A percentile compares a stretch with the other conserved stretches of the same genome.
These are phyloP conservation scores for Tephrocybe sp. DNA, from an alignment of 768 basidiomycete species.

Conservation along the genomic window DNA sequence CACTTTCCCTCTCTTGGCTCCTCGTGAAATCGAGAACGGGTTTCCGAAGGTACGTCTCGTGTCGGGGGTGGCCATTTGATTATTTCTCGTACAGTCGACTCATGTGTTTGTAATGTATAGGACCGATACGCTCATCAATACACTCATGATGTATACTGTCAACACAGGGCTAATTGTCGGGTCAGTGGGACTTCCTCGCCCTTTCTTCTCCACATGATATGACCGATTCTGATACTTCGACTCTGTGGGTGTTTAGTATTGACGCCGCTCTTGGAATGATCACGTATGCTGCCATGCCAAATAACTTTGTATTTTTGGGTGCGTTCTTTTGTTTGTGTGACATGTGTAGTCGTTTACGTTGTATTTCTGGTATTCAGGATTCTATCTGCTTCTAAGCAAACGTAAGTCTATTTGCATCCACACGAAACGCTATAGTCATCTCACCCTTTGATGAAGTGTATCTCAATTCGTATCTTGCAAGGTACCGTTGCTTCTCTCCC, in stretches of 20 bases:
- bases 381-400: slow-evolving; percentile 53
- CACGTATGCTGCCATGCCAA: slow-evolving; percentile 48
- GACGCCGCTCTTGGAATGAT: slow-evolving; percentile 46
- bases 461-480: slow-evolving; percentile 54
- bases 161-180: slow-evolving; percentile 50
- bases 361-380: slow-evolving; percentile 23
- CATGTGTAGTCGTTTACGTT: too few relatives aligned
- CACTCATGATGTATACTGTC: slow-evolving; percentile 49
- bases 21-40: slow-evolving; percentile 51
- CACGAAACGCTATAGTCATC: too few relatives aligned
- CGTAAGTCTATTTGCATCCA: slow-evolving; percentile 29
- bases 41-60: slow-evolving; percentile 36
- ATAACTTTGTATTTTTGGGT: slow-evolving; percentile 53
- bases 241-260: slow-evolving; percentile 37
- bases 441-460: too few relatives aligned
- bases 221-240: neutral
- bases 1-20: slow-evolving; percentile 46
- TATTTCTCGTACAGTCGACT: too few relatives aligned
- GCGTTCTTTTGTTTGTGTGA: slow-evolving; percentile 13
- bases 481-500: slow-evolving; percentile 5
- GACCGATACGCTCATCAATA: slow-evolving; percentile 47
- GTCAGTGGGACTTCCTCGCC: slow-evolving; percentile 25
- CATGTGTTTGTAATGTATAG: slow-evolving; percentile 28
- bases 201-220: neutral
- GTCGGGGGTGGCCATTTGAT: too few relatives aligned